phyloP scores from a whole-genome alignment of 495 filamentous ascomycete species.

The Aspergillus taichungensis region DNA sequence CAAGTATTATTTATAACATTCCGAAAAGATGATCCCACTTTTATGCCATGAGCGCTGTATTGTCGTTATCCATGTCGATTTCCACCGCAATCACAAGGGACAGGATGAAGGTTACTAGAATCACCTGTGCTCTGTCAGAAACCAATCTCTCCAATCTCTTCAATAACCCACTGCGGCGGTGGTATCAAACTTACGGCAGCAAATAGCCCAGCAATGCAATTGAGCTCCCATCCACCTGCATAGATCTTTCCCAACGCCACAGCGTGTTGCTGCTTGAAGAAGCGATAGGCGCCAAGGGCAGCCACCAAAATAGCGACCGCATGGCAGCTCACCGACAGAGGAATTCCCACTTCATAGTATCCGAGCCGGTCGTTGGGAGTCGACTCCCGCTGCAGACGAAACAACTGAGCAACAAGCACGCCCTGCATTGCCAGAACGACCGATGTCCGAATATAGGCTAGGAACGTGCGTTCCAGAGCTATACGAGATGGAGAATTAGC shows the following conservation, averaged over 20 bases:
- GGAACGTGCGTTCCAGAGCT: slow-evolving; percentile 76
- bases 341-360: slow-evolving; percentile 57
- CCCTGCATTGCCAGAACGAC: slow-evolving; percentile 59
- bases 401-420: slow-evolving; percentile 59
- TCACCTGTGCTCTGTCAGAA: slow-evolving; percentile 11
- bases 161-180: neutral
- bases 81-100: slow-evolving; percentile 24
- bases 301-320: slow-evolving; percentile 47
- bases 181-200: slow-evolving; percentile 35
- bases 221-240: slow-evolving; percentile 62
- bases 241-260: slow-evolving; percentile 56
- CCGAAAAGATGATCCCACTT: neutral
- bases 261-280: slow-evolving; percentile 62
- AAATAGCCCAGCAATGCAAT: slow-evolving; percentile 40
- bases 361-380: slow-evolving; percentile 29
- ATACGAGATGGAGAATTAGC: neutral
- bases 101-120: slow-evolving; percentile 20
- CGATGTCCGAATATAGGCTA: slow-evolving; percentile 69
- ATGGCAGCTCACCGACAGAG: slow-evolving; percentile 52
- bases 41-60: neutral
- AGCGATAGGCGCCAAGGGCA: slow-evolving; percentile 51
- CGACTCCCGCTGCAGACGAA: slow-evolving; percentile 51
- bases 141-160: neutral
- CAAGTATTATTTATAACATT: neutral
- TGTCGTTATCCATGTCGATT: slow-evolving; percentile 4